phyloP scores from a whole-genome alignment of 1,139 yeast genomes.

The Pichia sp. region DNA sequence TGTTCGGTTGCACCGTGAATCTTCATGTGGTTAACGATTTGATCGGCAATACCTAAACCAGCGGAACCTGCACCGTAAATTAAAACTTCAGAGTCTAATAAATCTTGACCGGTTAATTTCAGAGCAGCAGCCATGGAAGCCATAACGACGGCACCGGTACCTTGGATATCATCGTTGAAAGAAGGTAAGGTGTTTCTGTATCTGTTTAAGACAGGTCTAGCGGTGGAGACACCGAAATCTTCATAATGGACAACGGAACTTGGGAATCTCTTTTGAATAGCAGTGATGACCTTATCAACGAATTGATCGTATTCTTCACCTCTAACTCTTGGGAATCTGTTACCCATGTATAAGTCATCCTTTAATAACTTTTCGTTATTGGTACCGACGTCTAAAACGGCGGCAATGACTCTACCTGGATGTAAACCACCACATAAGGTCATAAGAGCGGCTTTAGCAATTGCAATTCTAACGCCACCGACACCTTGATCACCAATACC shows the following conservation, averaged over 20 bases:
- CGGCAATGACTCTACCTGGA: constrained; percentile 90
- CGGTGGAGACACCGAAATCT: constrained; percentile 92
- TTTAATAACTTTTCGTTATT: constrained; percentile 72
- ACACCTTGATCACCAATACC: constrained; percentile 99
- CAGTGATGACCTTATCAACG: constrained; percentile 70
- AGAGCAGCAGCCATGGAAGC: constrained; percentile 91
- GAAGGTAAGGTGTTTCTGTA: constrained; percentile 77
- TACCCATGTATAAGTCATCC: constrained; percentile 92
- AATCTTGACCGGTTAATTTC: constrained; percentile 63
- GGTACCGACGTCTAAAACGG: constrained; percentile 90
- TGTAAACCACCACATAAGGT: constrained; percentile 96
- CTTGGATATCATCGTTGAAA: constrained; percentile 97
- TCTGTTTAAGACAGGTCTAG: constrained; percentile 74
- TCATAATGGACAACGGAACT: constrained; percentile 92
- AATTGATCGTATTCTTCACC: constrained; percentile 85
- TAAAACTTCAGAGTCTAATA: constrained; percentile 66
- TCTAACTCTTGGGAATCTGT: constrained; percentile 78
- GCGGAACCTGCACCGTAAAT: constrained; percentile 97
- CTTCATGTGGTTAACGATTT: constrained; percentile 83
- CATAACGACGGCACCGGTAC: constrained; percentile 98
- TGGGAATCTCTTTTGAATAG: constrained; percentile 77
- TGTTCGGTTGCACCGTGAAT: constrained; percentile 73
- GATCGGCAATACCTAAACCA: constrained; percentile 95
- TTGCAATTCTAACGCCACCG: constrained; percentile 91
- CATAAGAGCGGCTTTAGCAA: constrained; percentile 91